phyloP scores from a whole-genome alignment of 73 alveolate genomes.

The Effrenium voratum region DNA sequence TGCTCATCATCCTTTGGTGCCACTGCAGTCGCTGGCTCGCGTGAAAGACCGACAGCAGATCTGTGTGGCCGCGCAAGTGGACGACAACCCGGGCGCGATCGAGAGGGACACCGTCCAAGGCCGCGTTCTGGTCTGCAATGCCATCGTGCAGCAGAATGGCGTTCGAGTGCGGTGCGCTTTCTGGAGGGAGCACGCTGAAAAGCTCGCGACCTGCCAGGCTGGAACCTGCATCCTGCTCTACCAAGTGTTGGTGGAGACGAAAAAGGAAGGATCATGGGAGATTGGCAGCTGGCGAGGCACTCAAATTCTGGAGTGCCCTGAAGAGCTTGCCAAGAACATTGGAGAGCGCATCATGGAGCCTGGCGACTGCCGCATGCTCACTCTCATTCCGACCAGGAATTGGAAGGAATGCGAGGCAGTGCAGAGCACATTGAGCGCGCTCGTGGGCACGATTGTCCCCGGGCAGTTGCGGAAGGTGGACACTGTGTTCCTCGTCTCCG shows the following conservation, averaged over 20 bases:
- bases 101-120: background rate
- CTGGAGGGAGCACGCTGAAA: background rate
- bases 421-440: background rate
- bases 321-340: background rate
- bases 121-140: background rate
- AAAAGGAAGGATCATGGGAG: background rate
- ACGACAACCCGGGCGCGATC: background rate
- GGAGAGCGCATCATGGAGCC: too few relatives aligned
- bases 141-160: background rate
- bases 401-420: background rate
- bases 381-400: background rate
- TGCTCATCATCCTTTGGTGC: background rate
- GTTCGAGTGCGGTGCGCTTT: background rate
- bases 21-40: background rate
- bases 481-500: background rate
- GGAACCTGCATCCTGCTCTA: background rate
- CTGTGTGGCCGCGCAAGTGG: background rate
- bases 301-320: background rate
- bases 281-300: background rate
- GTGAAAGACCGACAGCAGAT: too few relatives aligned
- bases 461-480: constrained; percentile 21
- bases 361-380: background rate
- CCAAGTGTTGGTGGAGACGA: background rate
- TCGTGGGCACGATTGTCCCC: background rate
- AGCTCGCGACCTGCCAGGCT: background rate